Conservation (phyloP, 495 filamentous ascomycete species). For the Hypoxylon fragiforme region DNA sequence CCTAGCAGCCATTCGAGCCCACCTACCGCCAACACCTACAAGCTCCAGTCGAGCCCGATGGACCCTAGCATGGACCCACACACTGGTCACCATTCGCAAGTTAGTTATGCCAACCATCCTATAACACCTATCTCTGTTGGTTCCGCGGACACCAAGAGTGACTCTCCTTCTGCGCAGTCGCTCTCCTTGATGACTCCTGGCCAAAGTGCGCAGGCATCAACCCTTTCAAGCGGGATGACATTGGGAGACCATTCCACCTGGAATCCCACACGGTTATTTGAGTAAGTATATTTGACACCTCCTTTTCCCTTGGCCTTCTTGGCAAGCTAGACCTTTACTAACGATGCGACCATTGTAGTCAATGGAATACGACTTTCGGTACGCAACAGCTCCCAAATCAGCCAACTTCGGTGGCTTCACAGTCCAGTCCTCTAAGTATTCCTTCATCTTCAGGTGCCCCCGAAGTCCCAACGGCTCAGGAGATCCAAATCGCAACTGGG, state of each 20-base stretch:
- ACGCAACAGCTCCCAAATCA: constrained; percentile 56
- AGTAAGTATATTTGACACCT: constrained; percentile 61
- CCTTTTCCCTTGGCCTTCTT: too few relatives aligned
- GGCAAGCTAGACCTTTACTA: constrained; percentile 32
- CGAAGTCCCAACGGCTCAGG: constrained; percentile 55
- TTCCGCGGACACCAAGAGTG: constrained; percentile 75
- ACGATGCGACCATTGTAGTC: constrained; percentile 56
- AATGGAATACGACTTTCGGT: constrained; percentile 92
- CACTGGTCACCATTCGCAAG: constrained; percentile 62
- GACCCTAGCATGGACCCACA: constrained; percentile 49
- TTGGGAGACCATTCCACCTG: constrained; percentile 73
- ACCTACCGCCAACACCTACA: constrained; percentile 52
- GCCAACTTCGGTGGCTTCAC: constrained; percentile 43
- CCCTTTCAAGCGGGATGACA: constrained; percentile 55
- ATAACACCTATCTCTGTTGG: constrained; percentile 80
- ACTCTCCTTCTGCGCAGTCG: constrained; percentile 77
- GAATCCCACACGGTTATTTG: constrained; percentile 93
- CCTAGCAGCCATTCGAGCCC: constrained; percentile 63
- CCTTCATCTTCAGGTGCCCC: constrained; percentile 50
- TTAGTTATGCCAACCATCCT: constrained; percentile 75
- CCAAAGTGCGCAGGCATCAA: constrained; percentile 49
- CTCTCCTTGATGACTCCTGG: constrained; percentile 73
- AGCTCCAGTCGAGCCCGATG: constrained; percentile 46
- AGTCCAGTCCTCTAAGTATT: constrained; percentile 48
- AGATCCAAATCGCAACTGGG: constrained; percentile 52